Base-by-base conservation (phyloP, 2,329 filamentous ascomycete genomes). In the Aquanectria penicillioides region DNA sequence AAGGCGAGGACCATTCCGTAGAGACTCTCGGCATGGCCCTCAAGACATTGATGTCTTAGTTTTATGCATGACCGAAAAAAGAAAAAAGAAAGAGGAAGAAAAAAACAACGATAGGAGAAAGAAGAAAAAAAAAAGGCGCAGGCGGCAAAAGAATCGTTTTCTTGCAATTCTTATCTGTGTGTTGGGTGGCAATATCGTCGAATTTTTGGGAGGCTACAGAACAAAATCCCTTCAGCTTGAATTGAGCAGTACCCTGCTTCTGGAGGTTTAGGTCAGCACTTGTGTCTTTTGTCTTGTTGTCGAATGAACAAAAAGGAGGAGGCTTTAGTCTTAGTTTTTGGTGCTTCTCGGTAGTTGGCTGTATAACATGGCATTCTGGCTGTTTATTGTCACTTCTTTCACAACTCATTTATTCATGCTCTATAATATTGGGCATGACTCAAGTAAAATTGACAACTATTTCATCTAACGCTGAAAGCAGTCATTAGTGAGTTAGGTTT, bases 11-110 rank as follows among this genome's bases (percentile, higher is more conserved):
- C 13, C 68, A 70, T 9, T 57, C 65, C 4, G 68, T 67, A 0
- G 36, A 62, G 26, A 59, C 64, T 10, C 53, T 70, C 22, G 68
- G 68, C 1, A 69, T 67, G 68, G 68, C 68, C 29, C 46, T 70
- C 23, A 70, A 70, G 31, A 70, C 68, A 7, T 44, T 70, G 66
- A 70, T 69, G 68, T 69, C 61, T 28, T 69, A 13, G 56, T n/a
- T n/a, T n/a, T n/a, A n/a, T n/a, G 38, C 34, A 25, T 13, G 8
- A 25, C 11, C 23, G 37, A 25, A 26, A 9, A 78, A 15, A 81
- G 68, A 17, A 17, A 37, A 15, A 18, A 38, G 12, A 20, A 31
- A 46, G 23, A 8, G 10, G 11, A 44, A 9, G 25, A 11, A 44
- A n/a, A 43, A 9, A 10, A 36, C 11, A 3, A 12, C 18, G 22